Evolutionary conservation across 73 alveolate species (phyloP), one percentile per base, ranked within the genome.

Genomic region (Vitrella brassicaformis): DNA sequence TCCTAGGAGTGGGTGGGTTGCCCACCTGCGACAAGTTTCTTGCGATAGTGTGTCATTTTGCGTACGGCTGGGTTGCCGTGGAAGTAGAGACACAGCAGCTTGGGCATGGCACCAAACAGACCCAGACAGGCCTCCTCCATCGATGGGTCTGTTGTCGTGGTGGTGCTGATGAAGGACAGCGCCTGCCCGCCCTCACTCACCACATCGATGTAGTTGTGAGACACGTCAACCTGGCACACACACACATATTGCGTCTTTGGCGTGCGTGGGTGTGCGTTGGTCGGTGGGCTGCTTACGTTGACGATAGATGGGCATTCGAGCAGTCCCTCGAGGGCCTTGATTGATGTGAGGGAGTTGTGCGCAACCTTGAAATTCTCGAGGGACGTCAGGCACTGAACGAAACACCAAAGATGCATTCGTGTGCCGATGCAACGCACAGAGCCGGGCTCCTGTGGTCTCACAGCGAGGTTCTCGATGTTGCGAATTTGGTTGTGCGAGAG

Each of bases 41-140:
- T 88, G 29, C 94, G 46, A 71, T 90, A 90, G 79, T 74, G 79
- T 32, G 85, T 80, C 68, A 88, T 81, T 71, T 81, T 77, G 79
- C 93, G 81, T 26, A 88, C 80, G 26, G 84, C 71, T 22, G 92
- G 94, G 75, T 90, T 90, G 68, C 93, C 93, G 76, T 85, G 88
- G 32, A 90, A 67, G 81, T 90, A 90, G 81, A 90, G 85, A 47
- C 90, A 88, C 75, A 76, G 72, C 66, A 88, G 69, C 46, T 80
- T 74, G 65, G 79, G 84, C 31, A 85, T 26, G 28, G 73, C 71
- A 56, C 79, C 81, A 32, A 90, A 88, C 75, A 90, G 82, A 27
- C 75, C 77, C 66, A 88, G 71, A n/a, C n/a, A n/a, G n/a, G n/a
- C n/a, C n/a, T n/a, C n/a, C n/a, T n/a, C n/a, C n/a, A n/a, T n/a